Conservation (phyloP, 73 alveolate genomes). For the Symbiodinium natans region DNA sequence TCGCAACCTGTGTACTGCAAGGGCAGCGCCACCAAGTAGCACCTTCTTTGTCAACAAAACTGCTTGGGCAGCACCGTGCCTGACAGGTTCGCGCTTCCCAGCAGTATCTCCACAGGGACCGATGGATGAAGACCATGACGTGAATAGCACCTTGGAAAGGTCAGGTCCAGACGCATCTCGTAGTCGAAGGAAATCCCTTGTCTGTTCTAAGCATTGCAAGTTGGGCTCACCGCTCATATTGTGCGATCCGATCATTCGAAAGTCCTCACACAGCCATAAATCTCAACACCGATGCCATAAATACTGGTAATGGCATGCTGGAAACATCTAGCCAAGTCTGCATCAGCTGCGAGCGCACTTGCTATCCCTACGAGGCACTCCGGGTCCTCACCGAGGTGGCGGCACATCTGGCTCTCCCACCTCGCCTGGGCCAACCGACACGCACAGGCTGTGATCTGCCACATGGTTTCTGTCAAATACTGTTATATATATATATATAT, state of each 20-base stretch:
- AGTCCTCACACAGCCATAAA: conserved; percentile 12
- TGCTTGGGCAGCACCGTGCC: background rate
- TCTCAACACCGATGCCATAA: too few species aligned
- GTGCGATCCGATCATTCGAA: conserved; percentile 67
- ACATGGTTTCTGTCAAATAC: background rate
- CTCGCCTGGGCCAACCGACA: conserved; percentile 32
- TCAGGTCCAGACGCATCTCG: background rate
- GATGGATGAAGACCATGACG: conserved; percentile 74
- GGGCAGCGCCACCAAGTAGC: background rate
- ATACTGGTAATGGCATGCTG: too few species aligned
- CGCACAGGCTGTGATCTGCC: background rate
- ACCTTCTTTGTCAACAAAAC: too few species aligned
- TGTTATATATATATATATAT: too few species aligned
- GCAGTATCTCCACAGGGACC: conserved; percentile 59
- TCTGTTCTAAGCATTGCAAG: background rate
- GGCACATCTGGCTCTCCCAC: conserved; percentile 72
- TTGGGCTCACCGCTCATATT: conserved; percentile 42
- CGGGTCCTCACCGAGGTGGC: conserved; percentile 60
- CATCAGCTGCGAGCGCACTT: too few species aligned
- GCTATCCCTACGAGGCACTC: too few species aligned
- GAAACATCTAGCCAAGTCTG: too few species aligned
- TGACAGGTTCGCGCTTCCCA: conserved; percentile 25
- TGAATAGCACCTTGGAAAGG: conserved; percentile 70
- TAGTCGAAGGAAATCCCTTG: too few species aligned
- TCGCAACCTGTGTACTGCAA: conserved; percentile 63